phyloP scores from a whole-genome alignment of 352 stramenopile genomes.

The Phytophthora syringae region DNA sequence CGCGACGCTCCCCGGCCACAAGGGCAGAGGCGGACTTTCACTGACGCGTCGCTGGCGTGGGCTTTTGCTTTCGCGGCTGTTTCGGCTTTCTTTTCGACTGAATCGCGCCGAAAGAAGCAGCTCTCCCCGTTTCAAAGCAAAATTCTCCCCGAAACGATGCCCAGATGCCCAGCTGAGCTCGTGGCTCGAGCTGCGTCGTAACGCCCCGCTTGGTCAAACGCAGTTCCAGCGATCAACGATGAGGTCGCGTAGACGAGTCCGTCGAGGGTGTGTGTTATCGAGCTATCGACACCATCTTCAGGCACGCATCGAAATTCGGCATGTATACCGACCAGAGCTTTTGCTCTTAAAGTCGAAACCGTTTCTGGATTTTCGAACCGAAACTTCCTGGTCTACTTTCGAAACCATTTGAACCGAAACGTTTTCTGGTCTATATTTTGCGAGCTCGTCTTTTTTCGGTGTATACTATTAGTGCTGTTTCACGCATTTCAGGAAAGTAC shows the following conservation, averaged over 20 bases:
- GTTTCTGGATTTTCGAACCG: background rate
- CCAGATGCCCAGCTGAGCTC: conserved; percentile 7
- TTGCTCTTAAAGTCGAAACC: background rate
- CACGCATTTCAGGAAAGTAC: too few relatives aligned
- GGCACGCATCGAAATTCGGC: too few relatives aligned
- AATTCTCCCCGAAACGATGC: conserved; percentile 11
- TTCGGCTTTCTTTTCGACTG: conserved; percentile 11
- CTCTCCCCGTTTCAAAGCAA: background rate
- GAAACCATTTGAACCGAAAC: too few relatives aligned
- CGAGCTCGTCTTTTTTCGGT: too few relatives aligned
- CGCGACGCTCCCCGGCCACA: conserved; percentile 14
- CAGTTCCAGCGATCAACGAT: background rate
- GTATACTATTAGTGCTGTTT: too few relatives aligned
- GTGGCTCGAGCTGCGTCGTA: background rate
- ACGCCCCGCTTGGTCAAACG: background rate
- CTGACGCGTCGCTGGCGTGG: conserved; percentile 14
- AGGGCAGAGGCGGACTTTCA: conserved; percentile 13
- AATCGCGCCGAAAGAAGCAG: background rate
- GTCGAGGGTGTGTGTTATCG: too few relatives aligned
- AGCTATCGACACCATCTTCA: too few relatives aligned
- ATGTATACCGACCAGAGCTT: too few relatives aligned
- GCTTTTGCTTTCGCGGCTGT: conserved; percentile 23
- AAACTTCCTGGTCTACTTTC: background rate
- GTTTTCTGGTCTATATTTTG: too few relatives aligned
- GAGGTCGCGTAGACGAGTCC: background rate